Evolutionary conservation across 2,329 filamentous ascomycete species (phyloP).

Genomic region (Aschersonia sp.): DNA sequence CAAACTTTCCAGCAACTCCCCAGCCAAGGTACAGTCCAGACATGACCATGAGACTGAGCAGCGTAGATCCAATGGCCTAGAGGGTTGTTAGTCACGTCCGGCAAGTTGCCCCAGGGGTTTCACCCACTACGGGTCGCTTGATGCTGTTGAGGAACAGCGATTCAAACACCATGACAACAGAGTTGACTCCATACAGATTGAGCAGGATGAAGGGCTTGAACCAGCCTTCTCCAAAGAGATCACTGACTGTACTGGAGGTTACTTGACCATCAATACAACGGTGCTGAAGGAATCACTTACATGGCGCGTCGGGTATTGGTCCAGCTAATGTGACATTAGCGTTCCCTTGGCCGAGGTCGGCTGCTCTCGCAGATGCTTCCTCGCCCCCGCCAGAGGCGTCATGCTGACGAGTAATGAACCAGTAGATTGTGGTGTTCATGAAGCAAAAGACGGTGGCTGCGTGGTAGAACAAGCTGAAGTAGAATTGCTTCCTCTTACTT

Average conservation of each 20-base stretch:
- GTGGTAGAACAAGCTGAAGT: constrained; percentile 37
- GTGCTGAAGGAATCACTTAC: constrained; percentile 6
- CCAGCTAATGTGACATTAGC: background rate
- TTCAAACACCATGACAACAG: constrained; percentile 29
- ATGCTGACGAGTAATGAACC: constrained; percentile 23
- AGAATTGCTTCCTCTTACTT: constrained; percentile 26
- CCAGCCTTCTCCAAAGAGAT: constrained; percentile 31
- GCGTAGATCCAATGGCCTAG: constrained; percentile 29
- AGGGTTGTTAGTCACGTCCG: constrained; percentile 5
- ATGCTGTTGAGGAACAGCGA: constrained; percentile 37
- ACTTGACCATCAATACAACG: constrained; percentile 2
- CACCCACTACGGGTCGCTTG: constrained; percentile 31
- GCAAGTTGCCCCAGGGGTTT: background rate
- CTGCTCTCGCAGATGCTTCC: background rate
- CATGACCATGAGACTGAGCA: constrained; percentile 24
- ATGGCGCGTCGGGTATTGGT: constrained; percentile 8
- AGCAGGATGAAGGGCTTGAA: constrained; percentile 31
- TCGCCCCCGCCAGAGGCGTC: constrained; percentile 5
- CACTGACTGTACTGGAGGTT: constrained; percentile 22
- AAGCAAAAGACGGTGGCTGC: constrained; percentile 29
- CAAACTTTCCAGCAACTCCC: constrained; percentile 29
- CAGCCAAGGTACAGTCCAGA: constrained; percentile 32
- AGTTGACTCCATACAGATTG: constrained; percentile 29
- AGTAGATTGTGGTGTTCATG: constrained; percentile 36
- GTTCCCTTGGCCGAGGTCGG: background rate